Conservation (phyloP, 331 rosid genomes). For the Erythrophleum ivorense region DNA sequence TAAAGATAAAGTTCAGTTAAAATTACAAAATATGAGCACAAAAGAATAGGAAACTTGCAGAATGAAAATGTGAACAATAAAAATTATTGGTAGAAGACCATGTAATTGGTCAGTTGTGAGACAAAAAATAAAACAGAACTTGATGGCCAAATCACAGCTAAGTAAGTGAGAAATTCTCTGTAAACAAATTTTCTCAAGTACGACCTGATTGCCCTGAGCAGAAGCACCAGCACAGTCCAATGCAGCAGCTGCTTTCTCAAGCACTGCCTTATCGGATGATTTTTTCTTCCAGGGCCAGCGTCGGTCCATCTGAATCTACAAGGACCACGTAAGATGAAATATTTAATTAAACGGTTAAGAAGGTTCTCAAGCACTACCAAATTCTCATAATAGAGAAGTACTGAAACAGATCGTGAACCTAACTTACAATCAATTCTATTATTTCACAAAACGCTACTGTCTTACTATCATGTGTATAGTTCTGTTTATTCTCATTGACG, state of each 20-base stretch:
- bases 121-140: slow-evolving; percentile 23
- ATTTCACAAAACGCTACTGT: slow-evolving; percentile 21
- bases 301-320: slow-evolving; percentile 70
- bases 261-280: slow-evolving; percentile 79
- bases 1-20: not conserved
- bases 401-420: slow-evolving; percentile 28
- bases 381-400: slow-evolving; percentile 26
- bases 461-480: slow-evolving; percentile 8
- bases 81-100: not conserved
- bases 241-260: slow-evolving; percentile 75
- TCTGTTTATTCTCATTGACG: slow-evolving; percentile 8
- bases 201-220: slow-evolving; percentile 64
- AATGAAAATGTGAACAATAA: slow-evolving; percentile 20
- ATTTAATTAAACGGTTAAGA: slow-evolving; percentile 19
- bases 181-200: slow-evolving; percentile 18
- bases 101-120: slow-evolving; percentile 21
- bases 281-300: slow-evolving; percentile 99
- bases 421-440: slow-evolving; percentile 15
- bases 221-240: slow-evolving; percentile 61
- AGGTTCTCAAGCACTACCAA: slow-evolving; percentile 12
- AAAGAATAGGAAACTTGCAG: slow-evolving; percentile 12
- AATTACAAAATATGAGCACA: not conserved
- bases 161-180: not conserved
- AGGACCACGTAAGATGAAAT: slow-evolving; percentile 30
- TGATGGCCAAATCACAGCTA: slow-evolving; percentile 10